phyloP scores from a whole-genome alignment of 176 grass and related monocot species.

The Themeda triandra region DNA sequence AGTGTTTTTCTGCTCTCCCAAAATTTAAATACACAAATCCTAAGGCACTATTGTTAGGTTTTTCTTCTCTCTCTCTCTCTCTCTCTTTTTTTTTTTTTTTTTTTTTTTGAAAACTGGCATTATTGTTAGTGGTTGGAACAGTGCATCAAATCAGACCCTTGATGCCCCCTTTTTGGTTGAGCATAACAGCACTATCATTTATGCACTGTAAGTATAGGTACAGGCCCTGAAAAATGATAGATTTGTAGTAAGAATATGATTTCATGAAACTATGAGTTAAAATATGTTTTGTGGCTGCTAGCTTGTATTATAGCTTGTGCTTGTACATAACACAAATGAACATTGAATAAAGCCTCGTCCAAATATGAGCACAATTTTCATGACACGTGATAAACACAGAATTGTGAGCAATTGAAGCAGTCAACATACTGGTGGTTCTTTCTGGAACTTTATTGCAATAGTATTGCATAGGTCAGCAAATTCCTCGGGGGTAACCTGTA shows the following conservation, averaged over 20 bases:
- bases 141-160: not conserved
- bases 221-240: not conserved
- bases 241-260: not conserved
- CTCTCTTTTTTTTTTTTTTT: too few relatives aligned
- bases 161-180: not conserved
- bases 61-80: too few relatives aligned
- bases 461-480: slow-evolving; percentile 91
- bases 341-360: not conserved
- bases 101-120: too few relatives aligned
- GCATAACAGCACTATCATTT: not conserved
- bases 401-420: slow-evolving; percentile 15
- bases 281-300: too few relatives aligned
- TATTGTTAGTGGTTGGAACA: not conserved
- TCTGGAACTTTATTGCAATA: slow-evolving; percentile 94
- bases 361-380: slow-evolving; percentile 1
- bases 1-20: not conserved
- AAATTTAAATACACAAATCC: not conserved
- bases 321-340: not conserved
- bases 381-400: not conserved
- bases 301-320: not conserved
- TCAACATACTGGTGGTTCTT: slow-evolving; percentile 85
- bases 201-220: not conserved
- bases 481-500: slow-evolving; percentile 94
- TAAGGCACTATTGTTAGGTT: not conserved
- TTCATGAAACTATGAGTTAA: not conserved